Conservation (phyloP, 306 rosid genomes). For the Ceratonia siliqua region DNA sequence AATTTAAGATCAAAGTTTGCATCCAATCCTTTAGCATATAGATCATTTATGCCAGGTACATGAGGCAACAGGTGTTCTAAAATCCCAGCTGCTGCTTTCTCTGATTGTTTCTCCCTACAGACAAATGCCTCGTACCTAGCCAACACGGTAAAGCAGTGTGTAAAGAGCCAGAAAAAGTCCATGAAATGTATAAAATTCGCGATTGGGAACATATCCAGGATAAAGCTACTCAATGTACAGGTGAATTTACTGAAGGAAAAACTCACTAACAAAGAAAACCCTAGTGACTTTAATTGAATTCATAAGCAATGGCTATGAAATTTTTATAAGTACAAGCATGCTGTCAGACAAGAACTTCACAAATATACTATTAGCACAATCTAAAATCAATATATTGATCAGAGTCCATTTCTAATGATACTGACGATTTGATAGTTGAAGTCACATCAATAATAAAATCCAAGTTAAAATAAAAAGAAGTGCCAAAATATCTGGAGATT, state of each 20-base stretch:
- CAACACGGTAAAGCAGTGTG: conserved; percentile 22
- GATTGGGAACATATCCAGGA: not conserved
- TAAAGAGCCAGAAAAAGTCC: conserved; percentile 17
- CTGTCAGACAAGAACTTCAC: conserved; percentile 15
- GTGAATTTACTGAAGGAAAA: conserved; percentile 24
- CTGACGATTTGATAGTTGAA: not conserved
- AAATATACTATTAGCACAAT: not conserved
- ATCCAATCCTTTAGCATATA: conserved; percentile 58
- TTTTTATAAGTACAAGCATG: conserved; percentile 10
- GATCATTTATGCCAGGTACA: conserved; percentile 58
- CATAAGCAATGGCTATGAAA: not conserved
- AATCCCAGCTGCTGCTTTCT: conserved; percentile 60
- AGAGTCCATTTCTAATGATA: conserved; percentile 1
- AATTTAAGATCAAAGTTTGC: conserved; percentile 58
- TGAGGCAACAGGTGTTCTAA: conserved; percentile 71
- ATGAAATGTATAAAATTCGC: conserved; percentile 13
- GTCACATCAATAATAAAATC: not conserved
- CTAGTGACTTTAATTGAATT: not conserved
- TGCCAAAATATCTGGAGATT: not conserved
- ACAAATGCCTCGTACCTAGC: conserved; percentile 73
- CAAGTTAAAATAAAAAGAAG: not conserved
- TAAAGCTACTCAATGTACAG: conserved; percentile 21
- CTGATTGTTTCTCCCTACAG: conserved; percentile 50
- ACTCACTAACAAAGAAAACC: not conserved
- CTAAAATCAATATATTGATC: conserved; percentile 2